These are phyloP conservation scores for Fraxinus velutina DNA, from an alignment of 305 asterid species.

Conservation along the genomic window DNA sequence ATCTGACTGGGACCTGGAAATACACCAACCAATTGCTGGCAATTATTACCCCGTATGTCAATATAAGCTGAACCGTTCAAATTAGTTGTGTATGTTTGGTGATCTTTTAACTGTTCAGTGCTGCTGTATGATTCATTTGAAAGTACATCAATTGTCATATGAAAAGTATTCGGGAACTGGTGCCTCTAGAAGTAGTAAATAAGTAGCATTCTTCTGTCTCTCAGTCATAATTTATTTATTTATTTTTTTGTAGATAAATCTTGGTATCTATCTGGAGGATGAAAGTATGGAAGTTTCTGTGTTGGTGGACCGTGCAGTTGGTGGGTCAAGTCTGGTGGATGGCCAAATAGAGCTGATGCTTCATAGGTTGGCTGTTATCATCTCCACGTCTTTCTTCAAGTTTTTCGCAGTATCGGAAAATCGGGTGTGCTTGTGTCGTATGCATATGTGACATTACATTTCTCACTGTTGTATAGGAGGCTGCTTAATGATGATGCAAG, in stretches of 20 bases:
- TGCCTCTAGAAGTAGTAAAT: neutral
- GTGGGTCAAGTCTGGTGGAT: conserved; percentile 40
- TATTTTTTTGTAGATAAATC: conserved; percentile 29
- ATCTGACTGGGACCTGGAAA: conserved; percentile 73
- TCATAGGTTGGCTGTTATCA: conserved; percentile 33
- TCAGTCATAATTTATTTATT: neutral
- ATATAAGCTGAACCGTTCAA: conserved; percentile 22
- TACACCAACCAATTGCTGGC: conserved; percentile 71
- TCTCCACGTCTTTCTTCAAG: neutral
- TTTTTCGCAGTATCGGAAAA: neutral
- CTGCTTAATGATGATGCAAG: conserved; percentile 18
- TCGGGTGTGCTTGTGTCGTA: conserved; percentile 5
- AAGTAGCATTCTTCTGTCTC: neutral
- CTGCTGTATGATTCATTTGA: conserved; percentile 19
- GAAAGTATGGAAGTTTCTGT: conserved; percentile 32
- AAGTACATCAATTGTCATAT: neutral
- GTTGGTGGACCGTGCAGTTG: conserved; percentile 41
- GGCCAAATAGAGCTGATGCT: conserved; percentile 46
- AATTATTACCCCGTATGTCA: conserved; percentile 75
- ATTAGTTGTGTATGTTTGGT: conserved; percentile 13
- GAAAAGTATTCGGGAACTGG: neutral
- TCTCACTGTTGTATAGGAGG: neutral
- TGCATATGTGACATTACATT: conserved; percentile 10
- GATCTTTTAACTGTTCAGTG: conserved; percentile 9
- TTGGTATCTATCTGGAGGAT: conserved; percentile 40